These are phyloP conservation scores for Candida vaughaniae DNA, from an alignment of 805 yeast species.

Conservation along the genomic window DNA sequence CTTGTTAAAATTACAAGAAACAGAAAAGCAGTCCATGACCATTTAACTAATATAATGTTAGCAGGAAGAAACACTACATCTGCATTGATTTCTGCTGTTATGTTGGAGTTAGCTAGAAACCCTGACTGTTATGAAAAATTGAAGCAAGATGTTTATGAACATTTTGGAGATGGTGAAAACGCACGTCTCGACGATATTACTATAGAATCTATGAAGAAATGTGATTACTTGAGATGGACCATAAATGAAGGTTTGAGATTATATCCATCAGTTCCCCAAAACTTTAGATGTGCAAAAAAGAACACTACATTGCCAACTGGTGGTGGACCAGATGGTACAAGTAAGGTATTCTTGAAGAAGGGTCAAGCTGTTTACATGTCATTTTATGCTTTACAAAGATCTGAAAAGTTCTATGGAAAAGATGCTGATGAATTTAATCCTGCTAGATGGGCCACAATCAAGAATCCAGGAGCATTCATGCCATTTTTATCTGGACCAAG, in stretches of 20 bases:
- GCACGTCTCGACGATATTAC: slow-evolving; percentile 22
- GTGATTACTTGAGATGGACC: slow-evolving; percentile 29
- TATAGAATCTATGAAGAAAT: slow-evolving; percentile 32
- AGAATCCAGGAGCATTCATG: slow-evolving; percentile 47
- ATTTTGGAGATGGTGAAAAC: slow-evolving; percentile 26
- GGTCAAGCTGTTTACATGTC: slow-evolving; percentile 44
- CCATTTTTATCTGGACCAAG: slow-evolving; percentile 60
- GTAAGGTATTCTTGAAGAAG: slow-evolving; percentile 36
- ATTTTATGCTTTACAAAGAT: slow-evolving; percentile 46
- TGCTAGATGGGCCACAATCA: slow-evolving; percentile 47
- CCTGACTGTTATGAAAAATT: slow-evolving; percentile 29
- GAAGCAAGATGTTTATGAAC: slow-evolving; percentile 22
- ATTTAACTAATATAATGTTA: slow-evolving; percentile 36
- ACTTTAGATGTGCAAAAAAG: slow-evolving; percentile 29
- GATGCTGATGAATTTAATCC: slow-evolving; percentile 49
- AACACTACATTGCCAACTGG: slow-evolving; percentile 31
- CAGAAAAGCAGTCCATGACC: slow-evolving; percentile 35
- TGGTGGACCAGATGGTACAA: slow-evolving; percentile 27
- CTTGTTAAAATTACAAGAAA: slow-evolving; percentile 37
- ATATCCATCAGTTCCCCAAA: slow-evolving; percentile 35
- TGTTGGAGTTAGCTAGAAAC: slow-evolving; percentile 32
- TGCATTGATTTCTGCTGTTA: slow-evolving; percentile 26
- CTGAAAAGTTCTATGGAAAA: slow-evolving; percentile 39
- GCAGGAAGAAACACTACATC: slow-evolving; percentile 41
- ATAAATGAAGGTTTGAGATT: slow-evolving; percentile 32